These are phyloP conservation scores for Globisporangium takayamanum DNA, from an alignment of 352 stramenopile genomes.

Conservation along the genomic window DNA sequence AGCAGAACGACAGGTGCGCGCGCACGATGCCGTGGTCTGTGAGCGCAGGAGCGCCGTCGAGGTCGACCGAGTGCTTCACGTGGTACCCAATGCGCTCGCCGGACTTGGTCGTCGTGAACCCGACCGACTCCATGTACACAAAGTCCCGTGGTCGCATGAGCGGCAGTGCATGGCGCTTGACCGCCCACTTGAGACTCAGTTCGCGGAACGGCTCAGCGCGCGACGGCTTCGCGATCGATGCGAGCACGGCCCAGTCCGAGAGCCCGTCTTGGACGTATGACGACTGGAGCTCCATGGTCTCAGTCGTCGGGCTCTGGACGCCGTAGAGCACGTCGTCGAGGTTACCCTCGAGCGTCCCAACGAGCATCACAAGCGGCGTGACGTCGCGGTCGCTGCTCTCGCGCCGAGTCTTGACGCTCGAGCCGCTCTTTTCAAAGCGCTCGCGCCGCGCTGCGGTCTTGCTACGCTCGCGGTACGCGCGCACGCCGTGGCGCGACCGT, in stretches of 20 bases:
- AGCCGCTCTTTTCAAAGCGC: conserved; percentile 11
- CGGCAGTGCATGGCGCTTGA: conserved; percentile 34
- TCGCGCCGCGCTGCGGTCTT: conserved; percentile 5
- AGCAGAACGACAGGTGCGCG: conserved; percentile 48
- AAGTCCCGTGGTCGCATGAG: conserved; percentile 56
- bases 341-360: conserved; percentile 13
- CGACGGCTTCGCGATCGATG: conserved; percentile 27
- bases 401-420: conserved; percentile 4
- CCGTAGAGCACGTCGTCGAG: conserved; percentile 17
- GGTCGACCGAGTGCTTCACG: conserved; percentile 52
- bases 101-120: conserved; percentile 26
- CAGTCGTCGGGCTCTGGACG: conserved; percentile 19
- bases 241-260: conserved; percentile 40
- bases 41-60: conserved; percentile 33
- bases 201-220: conserved; percentile 37
- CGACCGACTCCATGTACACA: conserved; percentile 53
- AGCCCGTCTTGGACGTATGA: conserved; percentile 49
- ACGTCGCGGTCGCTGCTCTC: conserved; percentile 4
- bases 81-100: conserved; percentile 58
- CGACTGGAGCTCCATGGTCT: conserved; percentile 45
- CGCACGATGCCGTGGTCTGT: conserved; percentile 30
- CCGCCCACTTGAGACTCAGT: conserved; percentile 46
- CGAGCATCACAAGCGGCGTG: conserved; percentile 10
- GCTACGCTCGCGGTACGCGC: conserved; percentile 2
- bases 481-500: conserved; percentile 1